Base-by-base conservation (phyloP, 2,329 filamentous ascomycete genomes). In the Phaeomoniella chlamydospora region DNA sequence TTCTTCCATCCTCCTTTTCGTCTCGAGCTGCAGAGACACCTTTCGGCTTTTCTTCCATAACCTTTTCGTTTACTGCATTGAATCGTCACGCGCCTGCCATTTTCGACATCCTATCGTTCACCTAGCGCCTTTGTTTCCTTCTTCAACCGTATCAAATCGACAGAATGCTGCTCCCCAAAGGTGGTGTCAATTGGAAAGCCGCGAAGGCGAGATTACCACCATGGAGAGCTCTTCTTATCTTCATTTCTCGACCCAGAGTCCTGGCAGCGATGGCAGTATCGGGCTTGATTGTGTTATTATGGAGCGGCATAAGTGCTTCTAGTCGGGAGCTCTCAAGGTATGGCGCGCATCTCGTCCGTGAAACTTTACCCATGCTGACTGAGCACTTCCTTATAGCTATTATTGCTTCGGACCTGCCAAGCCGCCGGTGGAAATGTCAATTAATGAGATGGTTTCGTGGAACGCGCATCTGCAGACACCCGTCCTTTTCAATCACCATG, bases 401-500 rank as follows among this genome's bases (percentile, higher is more conserved):
- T 93, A 94, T 63, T 98, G 90, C 67, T 96, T 86, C 72, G 90
- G 90, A 10, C 88, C 90, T 11, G 75, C 80, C 15, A 94, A 92
- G 65, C 75, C 90, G n/a, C 90, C 90, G 36, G 92, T 93, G 77
- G 77, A 90, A 45, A 94, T 98, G 85, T 75, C 81, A 30, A 65
- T 80, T 38, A 94, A 94, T 55, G 90, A 98, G 55, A 80, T 88
- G 57, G 78, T 78, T 42, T 72, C 84, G 45, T 98, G 90, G 90
- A 80, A 82, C 46, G 77, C 76, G 39, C 87, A 94, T 54, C 67
- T 90, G 43, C 78, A 87, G 49, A 96, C 90, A 3, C 90, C 90
- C 34, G 86, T 98, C 48, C 74, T 94, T 45, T 94, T 93, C 69
- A 98, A 98, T 64, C 83, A 88, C 59, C 90, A 96, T 59, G 77